phyloP scores from a whole-genome alignment of 2,329 filamentous ascomycete species.

The Chaetomiaceae sp. region DNA sequence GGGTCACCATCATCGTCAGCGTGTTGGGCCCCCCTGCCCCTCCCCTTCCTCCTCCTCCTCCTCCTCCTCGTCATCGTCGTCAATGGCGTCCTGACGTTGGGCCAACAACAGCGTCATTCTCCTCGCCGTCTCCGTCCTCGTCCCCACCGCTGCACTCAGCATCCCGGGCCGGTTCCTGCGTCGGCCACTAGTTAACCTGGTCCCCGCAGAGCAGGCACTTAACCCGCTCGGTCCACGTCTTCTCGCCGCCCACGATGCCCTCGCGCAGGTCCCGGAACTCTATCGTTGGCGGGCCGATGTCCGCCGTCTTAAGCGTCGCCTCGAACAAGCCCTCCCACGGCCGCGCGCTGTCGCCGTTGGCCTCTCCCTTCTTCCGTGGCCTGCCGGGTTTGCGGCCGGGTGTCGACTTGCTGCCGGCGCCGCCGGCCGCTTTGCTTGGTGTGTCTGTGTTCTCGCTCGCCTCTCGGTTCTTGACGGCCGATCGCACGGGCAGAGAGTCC shows the following conservation, averaged over 20 bases:
- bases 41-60: too few species aligned
- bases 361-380: conserved; percentile 37
- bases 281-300: conserved; percentile 41
- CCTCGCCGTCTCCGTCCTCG: too few species aligned
- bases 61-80: too few species aligned
- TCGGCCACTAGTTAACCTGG: conserved; percentile 38
- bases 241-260: conserved; percentile 44
- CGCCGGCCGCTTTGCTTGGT: conserved; percentile 27
- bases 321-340: conserved; percentile 51
- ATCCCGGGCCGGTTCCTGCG: background rate
- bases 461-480: conserved; percentile 20
- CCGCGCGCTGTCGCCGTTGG: conserved; percentile 33
- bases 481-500: conserved; percentile 20
- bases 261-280: conserved; percentile 49
- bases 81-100: too few species aligned
- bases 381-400: conserved; percentile 27
- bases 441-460: conserved; percentile 26
- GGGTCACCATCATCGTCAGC: too few species aligned
- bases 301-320: conserved; percentile 43
- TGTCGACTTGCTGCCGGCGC: conserved; percentile 16
- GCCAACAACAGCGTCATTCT: too few species aligned
- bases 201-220: conserved; percentile 47
- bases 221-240: conserved; percentile 49
- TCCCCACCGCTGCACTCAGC: too few species aligned
- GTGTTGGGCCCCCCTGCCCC: too few species aligned